Evolutionary conservation across 768 basidiomycete species (phyloP).

Genomic region (Russula abietina): DNA sequence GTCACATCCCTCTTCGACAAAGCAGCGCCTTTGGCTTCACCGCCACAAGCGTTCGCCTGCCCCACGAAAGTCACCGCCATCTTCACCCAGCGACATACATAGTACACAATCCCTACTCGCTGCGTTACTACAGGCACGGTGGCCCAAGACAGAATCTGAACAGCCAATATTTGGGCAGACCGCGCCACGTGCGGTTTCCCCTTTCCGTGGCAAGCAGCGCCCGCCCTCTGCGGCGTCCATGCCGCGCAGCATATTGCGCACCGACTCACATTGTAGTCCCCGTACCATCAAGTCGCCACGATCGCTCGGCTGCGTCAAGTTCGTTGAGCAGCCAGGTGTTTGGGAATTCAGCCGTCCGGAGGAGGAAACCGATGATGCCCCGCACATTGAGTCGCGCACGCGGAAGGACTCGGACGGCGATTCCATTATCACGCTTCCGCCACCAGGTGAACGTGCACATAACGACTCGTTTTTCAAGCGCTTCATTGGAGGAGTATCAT

Average conservation of each 20-base stretch:
- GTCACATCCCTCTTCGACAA: constrained; percentile 27
- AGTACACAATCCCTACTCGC: constrained; percentile 22
- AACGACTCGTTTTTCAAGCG: constrained; percentile 26
- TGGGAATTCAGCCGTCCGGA: constrained; percentile 18
- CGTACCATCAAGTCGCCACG: constrained; percentile 18
- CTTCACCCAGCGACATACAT: constrained; percentile 19
- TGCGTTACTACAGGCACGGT: constrained; percentile 22
- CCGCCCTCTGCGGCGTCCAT: constrained; percentile 19
- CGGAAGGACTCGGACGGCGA: constrained; percentile 18
- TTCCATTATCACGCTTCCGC: constrained; percentile 27
- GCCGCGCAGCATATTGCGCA: constrained; percentile 26
- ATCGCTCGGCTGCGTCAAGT: constrained; percentile 24
- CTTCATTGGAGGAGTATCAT: constrained; percentile 22
- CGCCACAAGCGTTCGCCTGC: constrained; percentile 38
- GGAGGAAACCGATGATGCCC: constrained; percentile 3
- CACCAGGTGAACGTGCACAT: constrained; percentile 24
- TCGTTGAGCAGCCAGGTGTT: constrained; percentile 19
- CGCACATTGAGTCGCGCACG: constrained; percentile 10
- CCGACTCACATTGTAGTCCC: constrained; percentile 15
- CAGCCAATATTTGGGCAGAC: constrained; percentile 26
- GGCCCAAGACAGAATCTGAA: constrained; percentile 25
- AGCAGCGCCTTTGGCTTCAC: constrained; percentile 44
- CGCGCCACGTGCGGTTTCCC: constrained; percentile 23
- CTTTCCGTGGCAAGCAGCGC: constrained; percentile 20
- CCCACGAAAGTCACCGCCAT: constrained; percentile 17